A percentile compares a stretch with the other conserved stretches of the same genome.
phyloP scores from a whole-genome alignment of 345 rosid genomes.

The Syzygium jambos region DNA sequence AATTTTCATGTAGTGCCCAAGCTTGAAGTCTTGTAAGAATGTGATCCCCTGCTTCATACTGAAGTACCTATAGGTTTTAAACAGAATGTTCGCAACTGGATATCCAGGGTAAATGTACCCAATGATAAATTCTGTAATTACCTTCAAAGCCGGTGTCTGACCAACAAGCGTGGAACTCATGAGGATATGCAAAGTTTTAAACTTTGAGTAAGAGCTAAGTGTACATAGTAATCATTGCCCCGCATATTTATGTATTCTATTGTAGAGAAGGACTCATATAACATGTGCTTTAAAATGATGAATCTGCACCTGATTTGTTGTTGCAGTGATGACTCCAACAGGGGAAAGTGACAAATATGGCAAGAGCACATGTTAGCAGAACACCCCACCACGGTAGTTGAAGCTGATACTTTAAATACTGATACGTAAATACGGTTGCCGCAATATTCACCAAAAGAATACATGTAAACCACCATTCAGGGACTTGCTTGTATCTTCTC shows the following conservation, averaged over 20 bases:
- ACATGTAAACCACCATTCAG: slow-evolving; percentile 64
- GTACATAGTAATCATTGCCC: background rate
- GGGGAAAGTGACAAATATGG: slow-evolving; percentile 81
- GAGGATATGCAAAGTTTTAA: background rate
- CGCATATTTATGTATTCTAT: background rate
- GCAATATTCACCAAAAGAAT: slow-evolving; percentile 51
- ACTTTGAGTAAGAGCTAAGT: background rate
- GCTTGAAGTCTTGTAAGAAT: slow-evolving; percentile 66
- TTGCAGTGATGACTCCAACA: slow-evolving; percentile 63
- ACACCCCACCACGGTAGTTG: slow-evolving; percentile 90
- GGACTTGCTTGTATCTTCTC: slow-evolving; percentile 66
- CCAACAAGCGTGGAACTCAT: background rate
- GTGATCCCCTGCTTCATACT: slow-evolving; percentile 61
- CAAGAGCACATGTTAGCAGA: slow-evolving; percentile 67
- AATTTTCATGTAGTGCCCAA: slow-evolving; percentile 74
- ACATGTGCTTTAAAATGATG: background rate
- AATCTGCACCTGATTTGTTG: slow-evolving; percentile 52
- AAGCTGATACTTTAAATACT: slow-evolving; percentile 57
- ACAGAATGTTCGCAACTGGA: slow-evolving; percentile 59
- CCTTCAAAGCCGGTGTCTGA: slow-evolving; percentile 52
- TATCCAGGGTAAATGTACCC: slow-evolving; percentile 59
- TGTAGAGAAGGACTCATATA: background rate
- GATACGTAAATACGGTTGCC: slow-evolving; percentile 36
- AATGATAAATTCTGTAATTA: slow-evolving; percentile 57
- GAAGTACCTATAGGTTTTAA: slow-evolving; percentile 54